phyloP scores from a whole-genome alignment of 331 rosid species.

The Saraca asoca region DNA sequence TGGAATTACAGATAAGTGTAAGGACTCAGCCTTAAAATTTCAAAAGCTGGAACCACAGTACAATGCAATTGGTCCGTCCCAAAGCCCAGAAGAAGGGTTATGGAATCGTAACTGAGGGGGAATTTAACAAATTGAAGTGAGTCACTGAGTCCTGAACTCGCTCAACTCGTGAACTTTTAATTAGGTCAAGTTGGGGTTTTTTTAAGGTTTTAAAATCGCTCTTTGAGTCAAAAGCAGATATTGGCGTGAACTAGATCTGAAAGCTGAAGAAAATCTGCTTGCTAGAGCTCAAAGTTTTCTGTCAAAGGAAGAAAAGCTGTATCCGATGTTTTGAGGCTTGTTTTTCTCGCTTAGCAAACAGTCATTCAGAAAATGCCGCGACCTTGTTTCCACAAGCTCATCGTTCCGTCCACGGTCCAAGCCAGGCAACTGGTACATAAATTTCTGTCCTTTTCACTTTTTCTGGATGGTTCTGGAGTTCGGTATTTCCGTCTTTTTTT shows the following conservation, averaged over 20 bases:
- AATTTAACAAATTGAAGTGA: conserved; percentile 1
- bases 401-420: conserved; percentile 66
- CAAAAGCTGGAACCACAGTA: background rate
- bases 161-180: conserved; percentile 39
- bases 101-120: conserved; percentile 28
- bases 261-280: conserved; percentile 22
- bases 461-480: background rate
- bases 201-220: conserved; percentile 37
- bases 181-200: conserved; percentile 48
- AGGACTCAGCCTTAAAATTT: background rate
- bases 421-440: conserved; percentile 70
- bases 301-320: conserved; percentile 27
- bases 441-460: conserved; percentile 29
- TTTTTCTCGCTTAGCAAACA: conserved; percentile 36
- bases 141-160: conserved; percentile 33
- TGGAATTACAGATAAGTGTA: background rate
- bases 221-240: conserved; percentile 52
- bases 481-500: too few relatives aligned
- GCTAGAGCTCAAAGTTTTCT: conserved; percentile 39
- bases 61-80: background rate
- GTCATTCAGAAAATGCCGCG: conserved; percentile 56
- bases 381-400: conserved; percentile 80
- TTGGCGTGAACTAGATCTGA: conserved; percentile 51
- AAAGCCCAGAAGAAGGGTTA: too few relatives aligned
- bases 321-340: conserved; percentile 40